phyloP scores from a whole-genome alignment of 257 asterid species.

The Avicennia marina region DNA sequence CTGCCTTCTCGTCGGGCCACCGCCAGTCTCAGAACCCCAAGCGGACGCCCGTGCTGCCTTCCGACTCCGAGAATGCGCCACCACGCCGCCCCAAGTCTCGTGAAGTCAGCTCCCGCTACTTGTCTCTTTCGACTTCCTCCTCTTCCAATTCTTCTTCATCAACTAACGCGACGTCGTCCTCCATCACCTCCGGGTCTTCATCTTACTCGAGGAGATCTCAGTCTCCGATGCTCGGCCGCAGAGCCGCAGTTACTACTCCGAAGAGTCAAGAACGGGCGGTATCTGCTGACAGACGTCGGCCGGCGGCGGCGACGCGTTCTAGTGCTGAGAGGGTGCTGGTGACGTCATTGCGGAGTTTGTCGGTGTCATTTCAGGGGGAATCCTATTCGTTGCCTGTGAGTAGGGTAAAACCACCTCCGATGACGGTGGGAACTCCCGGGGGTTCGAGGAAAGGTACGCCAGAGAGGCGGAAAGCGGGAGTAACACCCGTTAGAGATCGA shows the following conservation, averaged over 20 bases:
- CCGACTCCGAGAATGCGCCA: too few relatives aligned
- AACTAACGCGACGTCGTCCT: conserved; percentile 50
- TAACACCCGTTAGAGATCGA: conserved; percentile 54
- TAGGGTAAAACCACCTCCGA: conserved; percentile 55
- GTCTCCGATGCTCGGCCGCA: conserved; percentile 46
- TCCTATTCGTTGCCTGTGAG: conserved; percentile 48
- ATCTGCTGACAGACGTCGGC: conserved; percentile 47
- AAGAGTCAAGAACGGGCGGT: conserved; percentile 34
- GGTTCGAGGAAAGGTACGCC: conserved; percentile 59
- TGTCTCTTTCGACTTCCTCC: conserved; percentile 50
- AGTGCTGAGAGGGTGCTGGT: conserved; percentile 50
- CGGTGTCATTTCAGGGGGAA: conserved; percentile 87
- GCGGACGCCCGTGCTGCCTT: too few relatives aligned
- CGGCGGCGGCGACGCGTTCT: conserved; percentile 32
- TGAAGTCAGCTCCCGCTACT: conserved; percentile 59
- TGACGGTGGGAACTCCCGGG: conserved; percentile 29
- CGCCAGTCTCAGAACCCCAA: too few relatives aligned
- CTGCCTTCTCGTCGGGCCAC: too few relatives aligned
- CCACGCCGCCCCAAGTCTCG: too few relatives aligned
- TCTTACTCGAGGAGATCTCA: conserved; percentile 37
- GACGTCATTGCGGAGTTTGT: conserved; percentile 59
- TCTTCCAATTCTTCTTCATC: conserved; percentile 53
- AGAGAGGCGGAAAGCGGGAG: conserved; percentile 54
- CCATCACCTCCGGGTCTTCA: conserved; percentile 45
- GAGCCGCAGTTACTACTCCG: conserved; percentile 32